Percentiles rank a stretch among this genome's conserved stretches.
Conservation (phyloP, 768 basidiomycete species). For the Naganishia antarctica region DNA sequence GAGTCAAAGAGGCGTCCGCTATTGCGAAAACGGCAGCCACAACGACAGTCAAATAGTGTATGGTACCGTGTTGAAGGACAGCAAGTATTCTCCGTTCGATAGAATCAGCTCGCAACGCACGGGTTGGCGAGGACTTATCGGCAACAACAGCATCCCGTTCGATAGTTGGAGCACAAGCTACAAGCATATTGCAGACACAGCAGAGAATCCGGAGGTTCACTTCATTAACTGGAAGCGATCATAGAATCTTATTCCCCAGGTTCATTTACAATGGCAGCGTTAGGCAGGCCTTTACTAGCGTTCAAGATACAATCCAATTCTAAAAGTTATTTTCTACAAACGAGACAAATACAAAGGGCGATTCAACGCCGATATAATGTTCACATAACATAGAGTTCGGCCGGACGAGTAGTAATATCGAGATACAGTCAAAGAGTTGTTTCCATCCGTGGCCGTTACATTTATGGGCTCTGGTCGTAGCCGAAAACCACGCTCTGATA, state of each 20-base stretch:
- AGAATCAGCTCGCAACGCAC: too few relatives aligned
- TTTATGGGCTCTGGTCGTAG: conserved; percentile 10
- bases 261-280: neutral
- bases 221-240: neutral
- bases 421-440: neutral
- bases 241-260: neutral
- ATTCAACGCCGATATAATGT: neutral
- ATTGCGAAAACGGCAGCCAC: neutral
- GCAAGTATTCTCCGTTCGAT: too few relatives aligned
- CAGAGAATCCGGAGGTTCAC: too few relatives aligned
- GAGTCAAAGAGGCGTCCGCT: conserved; percentile 7
- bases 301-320: neutral
- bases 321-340: conserved; percentile 7
- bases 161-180: too few relatives aligned
- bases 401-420: too few relatives aligned
- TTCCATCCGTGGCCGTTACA: too few relatives aligned
- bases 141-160: too few relatives aligned
- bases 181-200: too few relatives aligned
- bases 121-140: too few relatives aligned
- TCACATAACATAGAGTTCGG: too few relatives aligned
- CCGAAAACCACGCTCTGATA: conserved; percentile 16
- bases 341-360: neutral
- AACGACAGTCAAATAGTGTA: neutral
- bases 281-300: neutral
- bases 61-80: neutral